phyloP scores from a whole-genome alignment of 1,284 basidiomycete species.

The Moesziomyces aphidis region DNA sequence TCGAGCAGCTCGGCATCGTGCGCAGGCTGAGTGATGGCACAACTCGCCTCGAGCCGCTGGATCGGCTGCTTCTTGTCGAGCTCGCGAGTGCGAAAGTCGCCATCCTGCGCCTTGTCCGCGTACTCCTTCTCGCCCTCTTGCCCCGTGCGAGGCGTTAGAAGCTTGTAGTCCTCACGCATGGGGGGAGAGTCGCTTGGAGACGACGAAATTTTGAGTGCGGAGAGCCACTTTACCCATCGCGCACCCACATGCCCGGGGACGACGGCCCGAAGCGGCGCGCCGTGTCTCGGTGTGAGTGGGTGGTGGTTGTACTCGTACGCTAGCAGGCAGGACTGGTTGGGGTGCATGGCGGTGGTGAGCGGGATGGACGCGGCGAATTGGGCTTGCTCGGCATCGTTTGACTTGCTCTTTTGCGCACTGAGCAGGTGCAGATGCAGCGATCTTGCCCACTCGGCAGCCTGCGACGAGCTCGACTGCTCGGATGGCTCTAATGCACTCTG shows the following conservation, averaged over 20 bases:
- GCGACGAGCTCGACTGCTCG: conserved; percentile 3
- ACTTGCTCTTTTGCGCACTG: conserved; percentile 44
- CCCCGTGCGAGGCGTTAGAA: conserved; percentile 72
- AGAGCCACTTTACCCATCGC: conserved; percentile 83
- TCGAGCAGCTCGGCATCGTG: conserved; percentile 2
- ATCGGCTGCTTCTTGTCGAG: conserved; percentile 21
- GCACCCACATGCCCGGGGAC: conserved; percentile 79
- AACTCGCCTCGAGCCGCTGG: conserved; percentile 39
- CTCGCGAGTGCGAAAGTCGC: conserved; percentile 19
- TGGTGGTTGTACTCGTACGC: conserved; percentile 68
- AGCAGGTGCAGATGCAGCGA: conserved; percentile 43
- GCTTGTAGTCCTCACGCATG: conserved; percentile 35
- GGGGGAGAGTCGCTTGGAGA: conserved; percentile 26
- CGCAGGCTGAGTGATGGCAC: conserved; percentile 30
- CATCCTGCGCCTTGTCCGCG: conserved; percentile 9
- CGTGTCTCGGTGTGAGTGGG: conserved; percentile 75
- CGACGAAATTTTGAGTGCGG: conserved; percentile 57
- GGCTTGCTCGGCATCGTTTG: conserved; percentile 23
- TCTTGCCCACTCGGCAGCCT: conserved; percentile 29
- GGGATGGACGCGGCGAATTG: conserved; percentile 49
- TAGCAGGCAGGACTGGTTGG: conserved; percentile 44
- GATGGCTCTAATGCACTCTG: conserved; percentile 24
- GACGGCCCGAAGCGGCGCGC: conserved; percentile 76
- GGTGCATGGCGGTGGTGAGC: conserved; percentile 47
- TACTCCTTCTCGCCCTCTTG: conserved; percentile 73